These are phyloP conservation scores for Brassica incana DNA, from an alignment of 345 rosid species.

Conservation along the genomic window DNA sequence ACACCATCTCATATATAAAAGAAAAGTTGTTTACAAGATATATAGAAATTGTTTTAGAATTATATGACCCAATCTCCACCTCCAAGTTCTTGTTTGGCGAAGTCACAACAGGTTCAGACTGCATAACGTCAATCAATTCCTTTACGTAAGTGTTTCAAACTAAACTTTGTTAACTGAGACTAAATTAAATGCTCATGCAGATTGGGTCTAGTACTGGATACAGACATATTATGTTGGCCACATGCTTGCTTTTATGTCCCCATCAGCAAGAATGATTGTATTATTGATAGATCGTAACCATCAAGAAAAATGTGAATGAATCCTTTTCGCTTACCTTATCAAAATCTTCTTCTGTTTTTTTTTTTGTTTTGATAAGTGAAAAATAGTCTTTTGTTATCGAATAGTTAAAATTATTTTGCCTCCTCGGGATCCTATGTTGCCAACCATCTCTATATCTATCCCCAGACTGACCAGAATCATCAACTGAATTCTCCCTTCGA, in stretches of 20 bases:
- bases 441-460: conserved; percentile 74
- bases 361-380: no score
- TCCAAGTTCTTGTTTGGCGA: conserved; percentile 21
- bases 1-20: no score
- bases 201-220: no score
- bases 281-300: neutral
- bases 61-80: neutral
- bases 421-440: conserved; percentile 72
- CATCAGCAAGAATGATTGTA: conserved; percentile 19
- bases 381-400: neutral
- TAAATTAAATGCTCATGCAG: no score
- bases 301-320: conserved; percentile 20
- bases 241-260: no score
- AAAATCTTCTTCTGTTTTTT: neutral
- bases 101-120: conserved; percentile 24
- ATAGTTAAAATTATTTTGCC: conserved; percentile 36
- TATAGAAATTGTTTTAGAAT: no score
- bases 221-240: no score
- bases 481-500: conserved; percentile 57
- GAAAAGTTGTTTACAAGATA: no score
- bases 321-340: neutral
- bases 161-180: no score
- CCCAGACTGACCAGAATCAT: conserved; percentile 61
- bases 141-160: neutral
- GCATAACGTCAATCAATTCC: conserved; percentile 29